phyloP scores from a whole-genome alignment of 257 asterid genomes.

The Lantana camara region DNA sequence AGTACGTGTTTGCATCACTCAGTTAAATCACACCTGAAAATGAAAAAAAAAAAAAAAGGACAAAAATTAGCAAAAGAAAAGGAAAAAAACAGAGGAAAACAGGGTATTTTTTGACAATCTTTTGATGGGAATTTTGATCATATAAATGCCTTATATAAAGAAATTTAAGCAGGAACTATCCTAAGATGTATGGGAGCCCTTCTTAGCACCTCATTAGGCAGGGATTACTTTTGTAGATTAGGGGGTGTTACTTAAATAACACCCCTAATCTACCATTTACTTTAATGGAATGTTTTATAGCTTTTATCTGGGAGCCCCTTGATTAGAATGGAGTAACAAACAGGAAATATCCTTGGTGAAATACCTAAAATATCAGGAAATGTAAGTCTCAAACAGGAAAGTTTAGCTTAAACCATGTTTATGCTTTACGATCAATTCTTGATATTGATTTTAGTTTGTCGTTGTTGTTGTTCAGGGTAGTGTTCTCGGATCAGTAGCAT shows the following conservation, averaged over 20 bases:
- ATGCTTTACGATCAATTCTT: background rate
- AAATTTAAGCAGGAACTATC: constrained; percentile 42
- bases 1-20: constrained; percentile 84
- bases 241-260: too few relatives aligned
- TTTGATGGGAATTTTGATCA: background rate
- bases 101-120: background rate
- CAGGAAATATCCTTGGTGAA: constrained; percentile 71
- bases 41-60: background rate
- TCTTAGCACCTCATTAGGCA: constrained; percentile 46
- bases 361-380: constrained; percentile 64
- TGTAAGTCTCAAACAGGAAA: constrained; percentile 39
- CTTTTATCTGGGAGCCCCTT: too few relatives aligned
- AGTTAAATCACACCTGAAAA: constrained; percentile 72
- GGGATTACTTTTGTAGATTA: too few relatives aligned
- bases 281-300: too few relatives aligned
- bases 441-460: background rate
- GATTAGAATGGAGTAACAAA: too few relatives aligned
- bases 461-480: constrained; percentile 54
- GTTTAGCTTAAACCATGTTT: too few relatives aligned
- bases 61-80: too few relatives aligned
- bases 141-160: background rate
- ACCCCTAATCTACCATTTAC: too few relatives aligned
- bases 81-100: background rate
- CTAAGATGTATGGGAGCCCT: constrained; percentile 53
- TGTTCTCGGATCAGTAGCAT: constrained; percentile 63